phyloP scores from a whole-genome alignment of 441 rosid species.

The Pelargonium myrrhifolium region DNA sequence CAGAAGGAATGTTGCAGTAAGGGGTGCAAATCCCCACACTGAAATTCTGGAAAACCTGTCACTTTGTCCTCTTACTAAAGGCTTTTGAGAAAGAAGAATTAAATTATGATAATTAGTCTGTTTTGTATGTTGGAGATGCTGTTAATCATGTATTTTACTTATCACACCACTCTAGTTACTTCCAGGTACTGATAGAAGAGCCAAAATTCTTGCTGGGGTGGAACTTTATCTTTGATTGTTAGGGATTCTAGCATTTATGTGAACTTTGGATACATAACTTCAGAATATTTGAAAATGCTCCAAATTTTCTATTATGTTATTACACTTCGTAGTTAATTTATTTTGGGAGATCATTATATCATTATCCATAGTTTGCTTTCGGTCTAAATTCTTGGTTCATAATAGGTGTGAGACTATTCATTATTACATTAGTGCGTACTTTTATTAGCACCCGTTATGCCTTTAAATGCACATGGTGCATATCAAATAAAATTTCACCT shows the following conservation, averaged over 20 bases:
- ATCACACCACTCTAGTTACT: neutral
- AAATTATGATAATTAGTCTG: too few species aligned
- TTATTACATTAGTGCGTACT: neutral
- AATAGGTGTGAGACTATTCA: neutral
- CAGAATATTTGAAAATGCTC: neutral
- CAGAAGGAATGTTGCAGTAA: too few species aligned
- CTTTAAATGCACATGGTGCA: neutral
- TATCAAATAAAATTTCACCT: neutral
- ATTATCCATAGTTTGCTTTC: neutral
- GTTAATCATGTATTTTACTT: too few species aligned
- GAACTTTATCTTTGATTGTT: neutral
- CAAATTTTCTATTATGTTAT: neutral
- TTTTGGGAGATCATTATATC: neutral
- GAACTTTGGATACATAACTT: neutral
- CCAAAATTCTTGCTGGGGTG: neutral
- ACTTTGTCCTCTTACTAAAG: too few species aligned
- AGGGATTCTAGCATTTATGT: neutral
- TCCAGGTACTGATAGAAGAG: neutral
- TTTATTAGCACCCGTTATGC: too few species aligned
- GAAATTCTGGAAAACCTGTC: too few species aligned
- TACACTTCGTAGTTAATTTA: neutral
- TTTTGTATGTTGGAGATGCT: too few species aligned
- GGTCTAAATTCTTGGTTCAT: neutral
- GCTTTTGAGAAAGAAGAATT: too few species aligned
- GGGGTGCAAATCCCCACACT: too few species aligned